Evolutionary conservation across 306 rosid genomes (phyloP).

Genomic region (Medicago lupulina): DNA sequence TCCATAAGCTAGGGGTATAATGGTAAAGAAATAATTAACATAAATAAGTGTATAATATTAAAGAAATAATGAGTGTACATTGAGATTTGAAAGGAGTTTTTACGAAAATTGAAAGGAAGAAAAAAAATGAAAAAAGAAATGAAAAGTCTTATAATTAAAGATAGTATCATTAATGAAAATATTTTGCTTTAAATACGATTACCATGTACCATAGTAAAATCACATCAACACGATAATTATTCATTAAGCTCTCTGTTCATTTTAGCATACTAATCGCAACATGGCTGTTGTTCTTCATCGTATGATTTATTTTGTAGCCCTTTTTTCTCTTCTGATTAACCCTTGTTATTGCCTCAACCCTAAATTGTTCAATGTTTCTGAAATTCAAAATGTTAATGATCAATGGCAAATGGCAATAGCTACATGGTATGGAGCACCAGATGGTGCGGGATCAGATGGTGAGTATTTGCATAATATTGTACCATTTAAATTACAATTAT

Average conservation of each 20-base stretch:
- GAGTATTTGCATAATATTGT: not conserved
- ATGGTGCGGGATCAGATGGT: constrained; percentile 59
- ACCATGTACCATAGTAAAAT: not conserved
- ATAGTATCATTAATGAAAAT: not conserved
- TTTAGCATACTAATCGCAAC: not conserved
- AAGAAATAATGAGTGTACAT: no score
- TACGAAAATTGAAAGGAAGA: no score
- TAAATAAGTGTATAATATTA: no score
- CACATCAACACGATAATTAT: not conserved
- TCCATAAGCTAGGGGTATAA: no score
- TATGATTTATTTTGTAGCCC: not conserved
- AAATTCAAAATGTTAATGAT: not conserved
- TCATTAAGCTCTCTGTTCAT: not conserved
- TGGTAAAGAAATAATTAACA: no score
- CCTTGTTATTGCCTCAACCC: constrained; percentile 49
- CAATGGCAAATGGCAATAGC: constrained; percentile 50
- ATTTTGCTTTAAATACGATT: constrained; percentile 1
- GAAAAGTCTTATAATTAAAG: no score
- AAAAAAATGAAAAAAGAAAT: no score
- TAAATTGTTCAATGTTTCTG: constrained; percentile 25
- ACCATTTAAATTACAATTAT: no score
- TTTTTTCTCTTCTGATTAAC: constrained; percentile 26
- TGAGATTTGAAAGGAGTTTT: no score
- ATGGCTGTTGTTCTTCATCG: constrained; percentile 24
- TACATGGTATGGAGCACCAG: constrained; percentile 55